Conservation (phyloP, 2,329 filamentous ascomycete species). For the Sphaceloma murrayae region DNA sequence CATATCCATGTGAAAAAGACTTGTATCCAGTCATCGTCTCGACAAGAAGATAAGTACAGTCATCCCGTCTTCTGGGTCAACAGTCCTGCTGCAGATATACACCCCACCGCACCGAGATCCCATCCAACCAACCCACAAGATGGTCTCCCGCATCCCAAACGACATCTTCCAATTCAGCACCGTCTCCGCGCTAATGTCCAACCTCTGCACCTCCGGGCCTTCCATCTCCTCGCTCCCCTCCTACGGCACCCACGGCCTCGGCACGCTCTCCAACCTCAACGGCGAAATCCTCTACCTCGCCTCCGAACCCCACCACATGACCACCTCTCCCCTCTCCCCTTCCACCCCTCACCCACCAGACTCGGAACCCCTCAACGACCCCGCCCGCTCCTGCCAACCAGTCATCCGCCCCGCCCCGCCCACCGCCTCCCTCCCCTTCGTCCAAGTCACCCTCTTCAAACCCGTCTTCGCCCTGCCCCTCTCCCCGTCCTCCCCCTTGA, state of each 20-base stretch:
- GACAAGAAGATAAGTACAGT: too few relatives aligned
- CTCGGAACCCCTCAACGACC: conserved; percentile 16
- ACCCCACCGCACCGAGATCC: too few relatives aligned
- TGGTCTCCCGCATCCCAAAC: conserved; percentile 35
- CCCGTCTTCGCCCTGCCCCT: conserved; percentile 28
- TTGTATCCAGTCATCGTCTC: too few relatives aligned
- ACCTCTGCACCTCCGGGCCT: conserved; percentile 30
- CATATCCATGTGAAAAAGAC: too few relatives aligned
- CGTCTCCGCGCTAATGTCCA: conserved; percentile 29
- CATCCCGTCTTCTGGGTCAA: too few relatives aligned
- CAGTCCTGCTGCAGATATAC: too few relatives aligned
- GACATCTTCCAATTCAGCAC: conserved; percentile 39
- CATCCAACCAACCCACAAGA: conserved; percentile 18
- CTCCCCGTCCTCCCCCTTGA: conserved; percentile 20
- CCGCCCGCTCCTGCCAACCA: conserved; percentile 25
- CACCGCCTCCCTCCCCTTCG: conserved; percentile 31
- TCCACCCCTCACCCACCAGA: neutral
- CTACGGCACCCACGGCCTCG: conserved; percentile 36
- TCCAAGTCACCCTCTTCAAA: conserved; percentile 35
- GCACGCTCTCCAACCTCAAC: conserved; percentile 31
- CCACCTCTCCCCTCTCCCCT: neutral
- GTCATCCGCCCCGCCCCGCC: conserved; percentile 23
- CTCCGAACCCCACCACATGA: conserved; percentile 27
- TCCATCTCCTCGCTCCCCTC: conserved; percentile 31
- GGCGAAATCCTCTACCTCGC: conserved; percentile 31